Conservation (phyloP, 75 land plant genomes). For the Gnetum montanum region DNA sequence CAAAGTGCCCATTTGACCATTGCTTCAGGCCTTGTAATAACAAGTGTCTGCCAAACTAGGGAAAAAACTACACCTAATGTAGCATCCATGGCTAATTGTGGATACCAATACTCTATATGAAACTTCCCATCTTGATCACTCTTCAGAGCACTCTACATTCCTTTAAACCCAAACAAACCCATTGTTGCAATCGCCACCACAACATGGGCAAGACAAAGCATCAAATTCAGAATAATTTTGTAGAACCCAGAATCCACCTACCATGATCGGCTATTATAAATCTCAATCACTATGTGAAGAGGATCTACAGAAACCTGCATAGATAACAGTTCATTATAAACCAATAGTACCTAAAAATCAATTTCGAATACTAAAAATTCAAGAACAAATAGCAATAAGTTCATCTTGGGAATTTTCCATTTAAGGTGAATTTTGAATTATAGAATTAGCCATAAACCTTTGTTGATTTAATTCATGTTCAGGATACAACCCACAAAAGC, state of each 20-base stretch:
- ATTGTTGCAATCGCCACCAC: constrained; percentile 25
- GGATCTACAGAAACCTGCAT: no score
- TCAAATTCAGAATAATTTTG: constrained; percentile 32
- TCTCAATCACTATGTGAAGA: no score
- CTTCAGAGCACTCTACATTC: constrained; percentile 3
- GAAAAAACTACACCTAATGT: constrained; percentile 16
- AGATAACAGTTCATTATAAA: no score
- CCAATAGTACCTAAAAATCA: no score
- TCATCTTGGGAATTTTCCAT: no score
- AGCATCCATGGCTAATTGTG: constrained; percentile 35
- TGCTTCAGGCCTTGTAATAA: constrained; percentile 12
- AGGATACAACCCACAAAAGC: no score
- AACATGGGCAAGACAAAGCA: constrained; percentile 39
- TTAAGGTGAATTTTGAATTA: no score
- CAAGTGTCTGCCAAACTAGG: constrained; percentile 24
- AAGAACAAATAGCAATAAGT: no score
- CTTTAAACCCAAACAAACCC: constrained; percentile 30
- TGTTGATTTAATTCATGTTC: no score
- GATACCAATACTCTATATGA: constrained; percentile 33
- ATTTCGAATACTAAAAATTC: no score
- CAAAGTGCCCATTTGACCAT: constrained; percentile 29
- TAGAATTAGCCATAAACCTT: no score
- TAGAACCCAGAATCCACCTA: constrained; percentile 34
- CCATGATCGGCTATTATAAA: no score
- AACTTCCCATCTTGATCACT: constrained; percentile 23